Percentiles rank a stretch among this genome's conserved stretches.
Evolutionary conservation across 2,329 filamentous ascomycete species (phyloP).

Genomic region (Exutisphaerella laricina): DNA sequence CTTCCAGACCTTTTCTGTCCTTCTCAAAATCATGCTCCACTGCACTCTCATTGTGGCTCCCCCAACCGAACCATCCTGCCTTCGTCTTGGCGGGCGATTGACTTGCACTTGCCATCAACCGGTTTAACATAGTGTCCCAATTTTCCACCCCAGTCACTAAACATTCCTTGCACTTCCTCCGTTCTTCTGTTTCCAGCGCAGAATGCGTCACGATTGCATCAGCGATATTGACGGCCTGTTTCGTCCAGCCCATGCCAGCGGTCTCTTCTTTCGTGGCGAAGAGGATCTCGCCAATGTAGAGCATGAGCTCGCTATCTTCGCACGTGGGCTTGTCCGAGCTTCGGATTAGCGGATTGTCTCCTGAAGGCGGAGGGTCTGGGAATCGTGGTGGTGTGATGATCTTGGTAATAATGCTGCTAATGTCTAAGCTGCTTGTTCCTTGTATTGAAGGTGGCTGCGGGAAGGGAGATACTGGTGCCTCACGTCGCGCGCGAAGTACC

Average conservation of each 20-base stretch:
- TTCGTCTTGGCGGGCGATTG: slow-evolving; percentile 9
- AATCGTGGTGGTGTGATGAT: slow-evolving; percentile 46
- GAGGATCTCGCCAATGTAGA: slow-evolving; percentile 91
- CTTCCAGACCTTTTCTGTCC: slow-evolving; percentile 20
- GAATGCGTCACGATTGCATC: slow-evolving; percentile 47
- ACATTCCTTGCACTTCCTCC: slow-evolving; percentile 65
- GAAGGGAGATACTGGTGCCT: slow-evolving; percentile 44
- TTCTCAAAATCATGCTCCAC: slow-evolving; percentile 19
- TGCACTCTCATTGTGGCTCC: slow-evolving; percentile 10
- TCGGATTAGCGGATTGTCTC: slow-evolving; percentile 61
- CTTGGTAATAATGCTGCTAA: slow-evolving; percentile 10
- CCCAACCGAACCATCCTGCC: slow-evolving; percentile 21
- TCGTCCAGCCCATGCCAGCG: slow-evolving; percentile 80
- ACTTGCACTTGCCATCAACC: slow-evolving; percentile 19
- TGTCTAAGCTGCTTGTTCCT: slow-evolving; percentile 20
- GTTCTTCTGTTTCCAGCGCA: slow-evolving; percentile 22
- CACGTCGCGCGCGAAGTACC: slow-evolving; percentile 69
- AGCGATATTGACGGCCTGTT: slow-evolving; percentile 76
- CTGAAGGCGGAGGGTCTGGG: slow-evolving; percentile 64
- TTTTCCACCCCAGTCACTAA: slow-evolving; percentile 70
- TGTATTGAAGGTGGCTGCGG: slow-evolving; percentile 24
- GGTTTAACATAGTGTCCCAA: slow-evolving; percentile 73
- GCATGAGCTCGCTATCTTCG: slow-evolving; percentile 78
- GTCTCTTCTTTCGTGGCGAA: slow-evolving; percentile 52
- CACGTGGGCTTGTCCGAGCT: slow-evolving; percentile 55